Conservation (phyloP, 2,329 filamentous ascomycete species). For the Fusarium sp. region DNA sequence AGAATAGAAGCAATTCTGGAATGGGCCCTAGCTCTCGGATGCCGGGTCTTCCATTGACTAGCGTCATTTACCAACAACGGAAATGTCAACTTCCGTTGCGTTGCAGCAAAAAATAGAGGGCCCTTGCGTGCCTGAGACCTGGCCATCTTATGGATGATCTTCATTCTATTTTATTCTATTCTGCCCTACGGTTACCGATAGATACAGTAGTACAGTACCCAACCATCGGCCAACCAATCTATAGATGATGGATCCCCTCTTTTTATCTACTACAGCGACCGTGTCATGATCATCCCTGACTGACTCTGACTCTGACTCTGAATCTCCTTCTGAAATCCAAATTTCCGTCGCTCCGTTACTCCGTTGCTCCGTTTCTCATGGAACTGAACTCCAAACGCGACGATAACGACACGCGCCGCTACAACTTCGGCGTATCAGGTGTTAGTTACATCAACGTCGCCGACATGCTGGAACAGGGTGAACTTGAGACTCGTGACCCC, state of each 20-base stretch:
- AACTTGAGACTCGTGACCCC: constrained; percentile 2
- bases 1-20: not conserved
- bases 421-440: constrained; percentile 22
- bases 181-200: constrained; percentile 28
- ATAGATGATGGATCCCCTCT: not conserved
- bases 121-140: constrained; percentile 24
- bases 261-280: not conserved
- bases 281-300: constrained; percentile 12
- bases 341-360: constrained; percentile 1
- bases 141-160: constrained; percentile 3
- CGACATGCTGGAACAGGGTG: constrained; percentile 10
- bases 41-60: constrained; percentile 43
- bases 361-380: too few species aligned
- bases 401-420: constrained; percentile 13
- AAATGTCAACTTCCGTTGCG: constrained; percentile 40
- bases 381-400: too few species aligned
- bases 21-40: constrained; percentile 44
- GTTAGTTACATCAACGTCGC: constrained; percentile 30
- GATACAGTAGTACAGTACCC: not conserved
- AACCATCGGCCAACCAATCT: not conserved
- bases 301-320: not conserved
- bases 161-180: not conserved
- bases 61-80: constrained; percentile 41
- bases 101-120: not conserved
- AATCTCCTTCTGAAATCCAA: not conserved